phyloP scores from a whole-genome alignment of 352 stramenopile species.

The Globisporangium carolinianum region DNA sequence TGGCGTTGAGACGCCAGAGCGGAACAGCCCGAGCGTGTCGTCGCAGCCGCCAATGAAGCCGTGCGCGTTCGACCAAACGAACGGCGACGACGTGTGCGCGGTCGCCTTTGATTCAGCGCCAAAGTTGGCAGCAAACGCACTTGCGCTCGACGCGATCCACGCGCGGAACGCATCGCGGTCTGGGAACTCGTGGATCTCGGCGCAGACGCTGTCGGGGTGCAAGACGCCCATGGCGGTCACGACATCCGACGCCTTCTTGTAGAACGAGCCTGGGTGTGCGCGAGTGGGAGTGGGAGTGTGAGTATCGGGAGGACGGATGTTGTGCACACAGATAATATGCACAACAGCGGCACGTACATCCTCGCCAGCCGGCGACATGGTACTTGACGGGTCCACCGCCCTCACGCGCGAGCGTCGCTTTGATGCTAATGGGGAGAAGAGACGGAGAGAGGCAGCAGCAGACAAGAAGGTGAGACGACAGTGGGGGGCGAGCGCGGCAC shows the following conservation, averaged over 20 bases:
- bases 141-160: constrained; percentile 37
- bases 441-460: neutral
- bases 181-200: constrained; percentile 41
- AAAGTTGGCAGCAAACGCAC: constrained; percentile 30
- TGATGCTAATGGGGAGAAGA: constrained; percentile 20
- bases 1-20: constrained; percentile 25
- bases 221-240: constrained; percentile 56
- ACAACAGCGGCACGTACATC: constrained; percentile 24
- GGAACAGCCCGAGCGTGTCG: constrained; percentile 55
- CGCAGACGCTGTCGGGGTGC: constrained; percentile 42
- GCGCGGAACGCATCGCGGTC: constrained; percentile 49
- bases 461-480: too few species aligned
- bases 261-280: constrained; percentile 29
- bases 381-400: constrained; percentile 28
- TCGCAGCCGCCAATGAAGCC: constrained; percentile 67
- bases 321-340: neutral
- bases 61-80: constrained; percentile 57
- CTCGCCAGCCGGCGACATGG: constrained; percentile 67
- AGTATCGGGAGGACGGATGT: neutral
- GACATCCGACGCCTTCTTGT: constrained; percentile 53
- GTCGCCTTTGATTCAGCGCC: constrained; percentile 29
- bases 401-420: constrained; percentile 25
- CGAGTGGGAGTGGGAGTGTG: neutral
- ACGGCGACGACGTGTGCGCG: constrained; percentile 64
- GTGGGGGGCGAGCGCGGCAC: neutral